These are phyloP conservation scores for Epichloe elymi DNA, from an alignment of 2,329 filamentous ascomycete genomes.

Conservation along the genomic window DNA sequence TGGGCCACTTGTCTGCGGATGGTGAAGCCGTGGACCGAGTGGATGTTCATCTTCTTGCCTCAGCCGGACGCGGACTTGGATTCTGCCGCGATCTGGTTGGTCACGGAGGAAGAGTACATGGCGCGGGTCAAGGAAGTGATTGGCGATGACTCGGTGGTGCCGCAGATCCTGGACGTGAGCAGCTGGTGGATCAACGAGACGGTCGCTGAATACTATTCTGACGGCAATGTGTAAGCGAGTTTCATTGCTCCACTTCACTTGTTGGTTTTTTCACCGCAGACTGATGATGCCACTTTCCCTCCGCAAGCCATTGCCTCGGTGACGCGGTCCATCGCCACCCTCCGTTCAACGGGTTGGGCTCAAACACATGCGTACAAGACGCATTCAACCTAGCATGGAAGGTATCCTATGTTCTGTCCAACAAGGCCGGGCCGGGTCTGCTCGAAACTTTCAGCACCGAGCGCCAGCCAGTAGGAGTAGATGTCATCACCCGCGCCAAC, in stretches of 20 bases:
- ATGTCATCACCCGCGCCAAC: slow-evolving; percentile 42
- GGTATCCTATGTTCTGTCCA: slow-evolving; percentile 29
- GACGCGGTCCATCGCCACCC: slow-evolving; percentile 47
- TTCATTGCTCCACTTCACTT: not conserved
- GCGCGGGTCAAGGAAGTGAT: slow-evolving; percentile 34
- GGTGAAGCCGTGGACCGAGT: slow-evolving; percentile 52
- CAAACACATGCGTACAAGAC: slow-evolving; percentile 46
- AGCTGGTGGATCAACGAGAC: slow-evolving; percentile 51
- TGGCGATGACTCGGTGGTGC: slow-evolving; percentile 37
- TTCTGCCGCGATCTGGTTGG: slow-evolving; percentile 13
- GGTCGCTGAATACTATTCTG: slow-evolving; percentile 42
- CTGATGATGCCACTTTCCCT: not conserved
- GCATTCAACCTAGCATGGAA: slow-evolving; percentile 45
- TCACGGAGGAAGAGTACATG: slow-evolving; percentile 32
- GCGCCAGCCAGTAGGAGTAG: slow-evolving; percentile 34
- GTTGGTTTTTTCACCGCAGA: not conserved
- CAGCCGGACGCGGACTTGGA: slow-evolving; percentile 22
- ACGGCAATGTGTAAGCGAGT: slow-evolving; percentile 30
- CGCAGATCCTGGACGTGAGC: slow-evolving; percentile 37
- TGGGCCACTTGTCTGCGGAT: slow-evolving; percentile 40
- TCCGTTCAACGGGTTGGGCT: slow-evolving; percentile 42
- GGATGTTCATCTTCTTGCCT: slow-evolving; percentile 43
- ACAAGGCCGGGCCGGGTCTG: slow-evolving; percentile 20
- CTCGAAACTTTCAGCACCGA: slow-evolving; percentile 32
- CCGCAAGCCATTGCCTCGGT: slow-evolving; percentile 37